Base-by-base conservation (phyloP, 164 flowering plant genomes). In the Magnolia officinalis region DNA sequence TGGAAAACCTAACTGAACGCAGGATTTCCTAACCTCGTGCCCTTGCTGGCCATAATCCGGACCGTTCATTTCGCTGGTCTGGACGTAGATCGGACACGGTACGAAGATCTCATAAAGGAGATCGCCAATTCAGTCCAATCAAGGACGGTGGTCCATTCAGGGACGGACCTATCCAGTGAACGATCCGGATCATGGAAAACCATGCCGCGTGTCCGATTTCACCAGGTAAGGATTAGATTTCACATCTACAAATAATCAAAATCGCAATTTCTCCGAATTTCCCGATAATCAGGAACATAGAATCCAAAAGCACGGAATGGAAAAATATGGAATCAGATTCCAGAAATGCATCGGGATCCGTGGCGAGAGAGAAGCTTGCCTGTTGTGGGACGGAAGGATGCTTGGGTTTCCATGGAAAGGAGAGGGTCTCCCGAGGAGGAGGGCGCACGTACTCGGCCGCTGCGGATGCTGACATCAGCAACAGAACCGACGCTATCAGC, bases 401-500 rank as follows among this genome's bases (percentile, higher is more conserved):
- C 70, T 78, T 88, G 4, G 64, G 67, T 31, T 67, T 65, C 92
- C 89, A 89, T 70, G 88, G 90, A 49, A 92, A 85, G 11, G 83
- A 71, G 1, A 92, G 80, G 6, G 79, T 74, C 63, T 89, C 76
- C 1, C 98, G 88, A 75, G 98, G 93, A 73, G 64, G 78, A 0
- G 98, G 96, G 19, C 98, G 88, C 65, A 90, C 85, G 71, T 94
- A 94, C 19, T 89, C 95, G 5, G 84, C 87, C 0, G 70, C 73
- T 13, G 79, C 82, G 19, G 75, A 37, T 1, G 74, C 77, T 24
- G 78, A 83, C 24, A 82, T 37, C 18, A 84, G 37, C 13, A 85
- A 8, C 6, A 81, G 65, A 50, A 81, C 21, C 73, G 73, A 76
- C 71, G 74, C 19, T 29, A 78, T 13, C 50, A 67, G 26, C 29